Base-by-base conservation (phyloP, 352 stramenopile species). In the Thraustochytrium sp. region DNA sequence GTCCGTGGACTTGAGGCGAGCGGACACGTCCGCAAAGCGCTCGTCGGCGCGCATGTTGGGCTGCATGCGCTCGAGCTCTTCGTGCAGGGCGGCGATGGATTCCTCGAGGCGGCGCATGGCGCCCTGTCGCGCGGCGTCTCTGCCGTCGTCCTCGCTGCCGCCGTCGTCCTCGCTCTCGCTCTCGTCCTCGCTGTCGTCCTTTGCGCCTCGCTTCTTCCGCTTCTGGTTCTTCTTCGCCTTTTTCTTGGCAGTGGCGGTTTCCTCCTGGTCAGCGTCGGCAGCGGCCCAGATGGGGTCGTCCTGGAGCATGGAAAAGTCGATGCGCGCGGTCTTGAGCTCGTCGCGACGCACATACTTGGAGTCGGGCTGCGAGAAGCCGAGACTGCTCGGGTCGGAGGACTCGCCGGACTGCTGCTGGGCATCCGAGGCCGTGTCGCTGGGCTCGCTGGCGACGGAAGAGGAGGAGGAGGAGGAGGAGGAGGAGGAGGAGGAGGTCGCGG, bases 41-140 rank as follows among this genome's bases (percentile, higher is more conserved):
- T 87, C 56, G 51, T 85, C 73, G 38, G 92, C 92, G 86, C 97
- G 97, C 95, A 99, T 97, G 85, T 99, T 99, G 3, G 97, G 97
- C 64, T 96, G 92, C 89, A 99, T 98, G 2, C 90, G 89, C 51
- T 98, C 96, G 77, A 99, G 72, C 56, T 96, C 91, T 1, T 89
- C 87, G 0, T 91, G 84, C 61, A 96, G 72, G 16, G 89, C 93
- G 16, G 89, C 85, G 3, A 85, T 85, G n/a, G 16, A 49, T 26
- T 48, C n/a, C 5, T 82, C 75, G 31, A 85, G 37, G 9, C 21
- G 4, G 9, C 18, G 13, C 54, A 84, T 42, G 11, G 40, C 75
- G 5, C 9, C 42, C 18, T 40, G 53, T 13, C 59, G 59, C 8
- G 59, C 59, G 11, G 59, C 13, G 26, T 82, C 64, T 62, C 56